phyloP scores from a whole-genome alignment of 1,139 yeast genomes.

The Magnusiomyces fungicola region DNA sequence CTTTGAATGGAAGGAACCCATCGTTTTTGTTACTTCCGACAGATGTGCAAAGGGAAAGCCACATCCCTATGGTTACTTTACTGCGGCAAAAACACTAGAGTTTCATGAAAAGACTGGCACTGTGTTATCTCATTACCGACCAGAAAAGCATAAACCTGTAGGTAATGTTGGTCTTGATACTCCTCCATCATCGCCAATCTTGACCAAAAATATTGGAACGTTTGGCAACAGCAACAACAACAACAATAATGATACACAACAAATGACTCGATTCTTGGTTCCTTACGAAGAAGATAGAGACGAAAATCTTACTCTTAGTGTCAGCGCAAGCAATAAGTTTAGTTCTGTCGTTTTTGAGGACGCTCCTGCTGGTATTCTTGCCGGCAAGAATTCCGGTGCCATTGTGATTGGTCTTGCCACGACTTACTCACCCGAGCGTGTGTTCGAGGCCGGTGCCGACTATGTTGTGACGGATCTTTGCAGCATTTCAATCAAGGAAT shows the following conservation, averaged over 20 bases:
- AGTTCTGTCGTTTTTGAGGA: constrained; percentile 72
- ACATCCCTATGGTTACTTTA: constrained; percentile 71
- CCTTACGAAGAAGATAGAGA: neutral
- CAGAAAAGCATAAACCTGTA: neutral
- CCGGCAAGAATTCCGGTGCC: constrained; percentile 83
- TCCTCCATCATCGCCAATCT: neutral
- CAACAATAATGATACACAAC: neutral
- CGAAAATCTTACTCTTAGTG: neutral
- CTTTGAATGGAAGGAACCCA: constrained; percentile 56
- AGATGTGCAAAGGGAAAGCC: constrained; percentile 75
- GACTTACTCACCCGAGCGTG: constrained; percentile 56
- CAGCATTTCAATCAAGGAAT: neutral
- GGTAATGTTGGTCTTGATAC: neutral
- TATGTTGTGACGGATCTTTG: constrained; percentile 58
- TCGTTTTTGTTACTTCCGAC: constrained; percentile 72
- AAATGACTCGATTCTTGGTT: neutral
- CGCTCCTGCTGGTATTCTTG: constrained; percentile 81
- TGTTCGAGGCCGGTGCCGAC: constrained; percentile 70
- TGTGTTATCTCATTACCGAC: neutral
- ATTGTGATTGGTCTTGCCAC: constrained; percentile 77
- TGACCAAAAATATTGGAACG: neutral
- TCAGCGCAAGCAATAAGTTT: constrained; percentile 30
- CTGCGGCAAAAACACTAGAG: constrained; percentile 15
- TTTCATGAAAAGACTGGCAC: neutral
- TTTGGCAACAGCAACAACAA: neutral